Conservation (phyloP, 305 asterid species). For the Solanum aculeatissimum region DNA sequence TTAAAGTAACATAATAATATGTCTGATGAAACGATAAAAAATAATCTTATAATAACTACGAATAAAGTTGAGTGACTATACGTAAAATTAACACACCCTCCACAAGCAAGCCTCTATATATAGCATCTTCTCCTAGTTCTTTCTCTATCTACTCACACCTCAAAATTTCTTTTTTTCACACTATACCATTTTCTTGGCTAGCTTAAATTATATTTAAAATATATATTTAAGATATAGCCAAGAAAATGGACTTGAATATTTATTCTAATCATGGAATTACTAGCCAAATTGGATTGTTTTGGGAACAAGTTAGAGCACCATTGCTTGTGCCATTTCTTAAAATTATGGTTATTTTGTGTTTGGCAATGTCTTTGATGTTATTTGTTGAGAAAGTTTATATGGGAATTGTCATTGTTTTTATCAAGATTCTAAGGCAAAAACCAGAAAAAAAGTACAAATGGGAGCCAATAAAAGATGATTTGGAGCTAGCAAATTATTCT, state of each 20-base stretch:
- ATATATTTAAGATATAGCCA: neutral
- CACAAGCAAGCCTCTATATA: neutral
- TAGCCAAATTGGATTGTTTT: slow-evolving; percentile 8
- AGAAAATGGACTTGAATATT: neutral
- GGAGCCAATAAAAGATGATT: slow-evolving; percentile 26
- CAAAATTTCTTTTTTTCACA: neutral
- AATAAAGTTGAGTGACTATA: neutral
- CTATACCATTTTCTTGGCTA: neutral
- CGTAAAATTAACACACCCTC: neutral
- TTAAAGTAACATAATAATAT: too few relatives aligned
- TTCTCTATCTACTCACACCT: neutral
- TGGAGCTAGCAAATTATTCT: slow-evolving; percentile 26
- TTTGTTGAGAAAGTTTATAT: slow-evolving; percentile 51
- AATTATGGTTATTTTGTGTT: slow-evolving; percentile 20
- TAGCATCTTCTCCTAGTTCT: neutral
- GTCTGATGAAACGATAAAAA: neutral
- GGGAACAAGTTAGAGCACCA: slow-evolving; percentile 16
- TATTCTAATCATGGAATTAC: neutral
- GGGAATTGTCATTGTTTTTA: slow-evolving; percentile 39
- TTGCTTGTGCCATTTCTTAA: slow-evolving; percentile 28
- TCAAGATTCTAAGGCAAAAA: slow-evolving; percentile 25
- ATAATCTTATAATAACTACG: neutral
- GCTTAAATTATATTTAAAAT: neutral
- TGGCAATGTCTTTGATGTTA: slow-evolving; percentile 34
- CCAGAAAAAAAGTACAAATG: slow-evolving; percentile 37